Conservation (phyloP, 2,329 filamentous ascomycete genomes). For the Colletotrichum cuscutae region DNA sequence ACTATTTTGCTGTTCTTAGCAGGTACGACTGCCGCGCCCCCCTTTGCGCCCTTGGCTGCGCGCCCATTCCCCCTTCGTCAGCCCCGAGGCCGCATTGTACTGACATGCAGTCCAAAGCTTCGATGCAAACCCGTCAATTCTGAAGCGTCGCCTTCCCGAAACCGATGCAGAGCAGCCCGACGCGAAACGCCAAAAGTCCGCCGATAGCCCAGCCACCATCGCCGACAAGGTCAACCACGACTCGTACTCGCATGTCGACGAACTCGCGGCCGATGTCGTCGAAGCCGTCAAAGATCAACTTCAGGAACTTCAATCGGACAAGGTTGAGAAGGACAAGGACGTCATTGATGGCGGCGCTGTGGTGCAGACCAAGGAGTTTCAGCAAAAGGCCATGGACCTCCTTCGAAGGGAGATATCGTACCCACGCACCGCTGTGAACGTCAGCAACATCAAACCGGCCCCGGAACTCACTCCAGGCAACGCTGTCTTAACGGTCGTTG, state of each 20-base stretch:
- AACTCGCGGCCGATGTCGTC: conserved; percentile 69
- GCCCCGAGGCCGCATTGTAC: conserved; percentile 32
- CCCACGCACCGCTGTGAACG: conserved; percentile 49
- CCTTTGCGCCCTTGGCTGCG: conserved; percentile 18
- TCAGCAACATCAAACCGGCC: conserved; percentile 48
- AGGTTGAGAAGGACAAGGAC: conserved; percentile 39
- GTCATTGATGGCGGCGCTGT: conserved; percentile 50
- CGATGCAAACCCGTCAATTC: conserved; percentile 64
- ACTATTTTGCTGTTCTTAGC: conserved; percentile 49
- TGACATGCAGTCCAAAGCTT: conserved; percentile 55
- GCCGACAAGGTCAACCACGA: conserved; percentile 63
- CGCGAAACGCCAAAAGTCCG: conserved; percentile 69
- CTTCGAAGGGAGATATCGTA: conserved; percentile 70
- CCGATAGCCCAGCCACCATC: conserved; percentile 55
- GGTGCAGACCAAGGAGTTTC: conserved; percentile 63
- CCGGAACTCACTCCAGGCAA: conserved; percentile 48
- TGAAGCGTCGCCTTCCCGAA: conserved; percentile 63
- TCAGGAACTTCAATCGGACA: conserved; percentile 54
- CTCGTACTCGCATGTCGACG: conserved; percentile 70
- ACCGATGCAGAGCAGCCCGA: conserved; percentile 60
- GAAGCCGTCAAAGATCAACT: conserved; percentile 59
- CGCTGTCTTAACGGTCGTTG: conserved; percentile 80
- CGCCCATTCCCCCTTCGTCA: background rate
- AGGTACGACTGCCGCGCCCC: conserved; percentile 45
- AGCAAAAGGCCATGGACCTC: conserved; percentile 70